Evolutionary conservation across 352 stramenopile species (phyloP).

Genomic region (Lagenidium giganteum): DNA sequence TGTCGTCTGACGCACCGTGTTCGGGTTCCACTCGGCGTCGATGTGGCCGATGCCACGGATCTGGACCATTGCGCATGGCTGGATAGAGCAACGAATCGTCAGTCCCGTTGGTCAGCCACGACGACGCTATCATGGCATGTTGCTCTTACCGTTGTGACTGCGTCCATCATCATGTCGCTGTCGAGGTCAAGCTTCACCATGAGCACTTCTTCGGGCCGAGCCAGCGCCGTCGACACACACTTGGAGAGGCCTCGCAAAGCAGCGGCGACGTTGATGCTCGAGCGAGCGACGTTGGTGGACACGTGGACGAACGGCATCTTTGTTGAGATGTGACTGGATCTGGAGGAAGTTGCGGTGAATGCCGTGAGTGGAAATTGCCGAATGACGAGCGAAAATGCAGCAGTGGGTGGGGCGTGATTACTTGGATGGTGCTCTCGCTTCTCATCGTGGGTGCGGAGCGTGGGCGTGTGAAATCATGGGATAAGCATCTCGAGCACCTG

Average conservation of each 20-base stretch:
- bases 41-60: conserved; percentile 32
- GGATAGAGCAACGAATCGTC: too few species aligned
- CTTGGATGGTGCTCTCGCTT: too few species aligned
- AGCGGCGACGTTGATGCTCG: conserved; percentile 22
- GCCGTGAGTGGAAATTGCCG: too few species aligned
- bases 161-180: conserved; percentile 25
- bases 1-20: conserved; percentile 22
- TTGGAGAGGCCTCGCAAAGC: conserved; percentile 30
- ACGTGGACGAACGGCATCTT: conserved; percentile 40
- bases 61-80: conserved; percentile 35
- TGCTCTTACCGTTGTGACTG: conserved; percentile 16
- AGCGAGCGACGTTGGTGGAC: conserved; percentile 31
- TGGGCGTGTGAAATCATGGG: too few species aligned
- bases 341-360: too few species aligned
- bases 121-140: background rate
- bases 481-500: too few species aligned
- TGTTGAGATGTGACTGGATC: too few species aligned
- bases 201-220: conserved; percentile 23
- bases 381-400: too few species aligned
- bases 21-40: conserved; percentile 23
- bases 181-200: conserved; percentile 41
- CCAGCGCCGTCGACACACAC: conserved; percentile 26
- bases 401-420: too few species aligned
- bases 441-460: too few species aligned
- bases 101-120: too few species aligned